Conservation (phyloP, 176 grass and related monocot species). For the Neostapfia colusana region DNA sequence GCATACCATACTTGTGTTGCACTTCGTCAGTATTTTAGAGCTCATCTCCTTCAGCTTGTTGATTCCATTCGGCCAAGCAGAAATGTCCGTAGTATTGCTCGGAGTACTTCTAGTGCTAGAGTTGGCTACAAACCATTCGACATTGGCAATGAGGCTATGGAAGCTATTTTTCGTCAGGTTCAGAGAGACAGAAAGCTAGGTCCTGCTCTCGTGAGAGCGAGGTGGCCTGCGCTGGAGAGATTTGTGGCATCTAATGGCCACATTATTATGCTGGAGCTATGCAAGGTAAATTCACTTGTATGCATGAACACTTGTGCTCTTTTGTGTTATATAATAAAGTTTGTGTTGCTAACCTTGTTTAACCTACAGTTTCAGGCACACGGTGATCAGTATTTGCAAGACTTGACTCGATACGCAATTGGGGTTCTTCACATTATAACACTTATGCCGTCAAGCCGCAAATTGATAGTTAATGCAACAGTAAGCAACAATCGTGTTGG, state of each 20-base stretch:
- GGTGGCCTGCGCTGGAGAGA: slow-evolving; percentile 79
- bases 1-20: slow-evolving; percentile 96
- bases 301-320: background rate
- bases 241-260: slow-evolving; percentile 90
- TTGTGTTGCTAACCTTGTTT: slow-evolving; percentile 33
- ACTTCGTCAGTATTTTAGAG: slow-evolving; percentile 88
- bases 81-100: slow-evolving; percentile 67
- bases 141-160: slow-evolving; percentile 88
- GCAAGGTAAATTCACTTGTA: slow-evolving; percentile 61
- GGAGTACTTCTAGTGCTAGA: slow-evolving; percentile 80
- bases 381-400: slow-evolving; percentile 84
- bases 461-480: slow-evolving; percentile 78
- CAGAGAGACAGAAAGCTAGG: slow-evolving; percentile 95
- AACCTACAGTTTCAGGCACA: slow-evolving; percentile 57
- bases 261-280: slow-evolving; percentile 86
- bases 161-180: slow-evolving; percentile 87
- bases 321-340: background rate
- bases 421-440: slow-evolving; percentile 97
- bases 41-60: slow-evolving; percentile 83
- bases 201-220: slow-evolving; percentile 74
- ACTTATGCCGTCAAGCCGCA: slow-evolving; percentile 73
- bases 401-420: slow-evolving; percentile 89
- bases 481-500: slow-evolving; percentile 87
- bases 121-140: slow-evolving; percentile 87
- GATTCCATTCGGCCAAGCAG: slow-evolving; percentile 95